phyloP scores from a whole-genome alignment of 148 eudicot genomes.

The Linanthus parryae region DNA sequence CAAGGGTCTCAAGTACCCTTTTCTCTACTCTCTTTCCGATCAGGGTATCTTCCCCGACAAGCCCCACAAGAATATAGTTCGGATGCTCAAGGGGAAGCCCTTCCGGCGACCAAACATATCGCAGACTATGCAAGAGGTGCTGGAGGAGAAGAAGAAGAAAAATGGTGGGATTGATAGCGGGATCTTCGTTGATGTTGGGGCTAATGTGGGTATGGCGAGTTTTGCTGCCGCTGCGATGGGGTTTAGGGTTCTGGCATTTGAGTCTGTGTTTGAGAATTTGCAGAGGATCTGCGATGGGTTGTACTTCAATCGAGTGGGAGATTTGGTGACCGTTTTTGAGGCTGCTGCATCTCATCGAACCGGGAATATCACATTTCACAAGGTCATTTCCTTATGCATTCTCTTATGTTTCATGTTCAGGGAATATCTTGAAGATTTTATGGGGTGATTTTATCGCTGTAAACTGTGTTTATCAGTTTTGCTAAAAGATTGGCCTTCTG shows the following conservation, averaged over 20 bases:
- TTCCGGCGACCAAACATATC: conserved; percentile 82
- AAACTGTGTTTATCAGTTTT: no score
- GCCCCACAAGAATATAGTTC: conserved; percentile 79
- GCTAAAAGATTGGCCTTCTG: no score
- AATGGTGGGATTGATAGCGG: no score
- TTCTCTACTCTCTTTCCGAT: conserved; percentile 70
- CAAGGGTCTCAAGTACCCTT: conserved; percentile 71
- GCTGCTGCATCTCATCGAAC: conserved; percentile 82
- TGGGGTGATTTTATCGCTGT: no score
- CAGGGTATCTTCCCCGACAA: conserved; percentile 74
- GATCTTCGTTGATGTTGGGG: conserved; percentile 82
- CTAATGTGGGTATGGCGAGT: conserved; percentile 95
- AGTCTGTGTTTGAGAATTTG: conserved; percentile 93
- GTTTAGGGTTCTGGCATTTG: conserved; percentile 73
- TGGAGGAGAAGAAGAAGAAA: conserved; percentile 28
- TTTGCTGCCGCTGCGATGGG: conserved; percentile 98
- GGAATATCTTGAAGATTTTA: no score
- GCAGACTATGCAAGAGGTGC: conserved; percentile 54
- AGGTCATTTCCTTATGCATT: no score
- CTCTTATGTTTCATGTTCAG: no score
- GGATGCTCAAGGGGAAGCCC: conserved; percentile 65
- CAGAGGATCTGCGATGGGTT: conserved; percentile 97
- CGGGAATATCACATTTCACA: conserved; percentile 82
- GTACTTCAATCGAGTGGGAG: conserved; percentile 66
- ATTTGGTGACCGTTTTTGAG: conserved; percentile 72